phyloP scores from a whole-genome alignment of 768 basidiomycete species.

The Podaxis mareebaensis region DNA sequence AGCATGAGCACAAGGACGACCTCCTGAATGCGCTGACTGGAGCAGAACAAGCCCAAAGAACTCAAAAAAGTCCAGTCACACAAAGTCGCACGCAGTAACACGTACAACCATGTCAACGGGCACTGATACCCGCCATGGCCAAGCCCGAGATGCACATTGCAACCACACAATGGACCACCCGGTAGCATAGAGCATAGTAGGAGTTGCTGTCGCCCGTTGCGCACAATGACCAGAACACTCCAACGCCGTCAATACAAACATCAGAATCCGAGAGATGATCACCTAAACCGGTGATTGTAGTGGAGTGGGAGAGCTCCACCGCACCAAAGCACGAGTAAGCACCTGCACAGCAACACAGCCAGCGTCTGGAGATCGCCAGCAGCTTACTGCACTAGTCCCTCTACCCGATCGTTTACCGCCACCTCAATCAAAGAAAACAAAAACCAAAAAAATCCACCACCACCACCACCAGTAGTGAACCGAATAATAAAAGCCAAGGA shows the following conservation, averaged over 20 bases:
- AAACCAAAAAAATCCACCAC: constrained; percentile 2
- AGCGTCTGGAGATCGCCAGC: not conserved
- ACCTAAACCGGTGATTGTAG: not conserved
- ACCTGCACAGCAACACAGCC: not conserved
- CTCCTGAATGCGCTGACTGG: not conserved
- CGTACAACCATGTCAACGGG: not conserved
- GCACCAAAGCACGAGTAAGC: not conserved
- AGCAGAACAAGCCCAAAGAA: not conserved
- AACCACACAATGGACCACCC: not conserved
- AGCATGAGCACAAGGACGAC: not conserved
- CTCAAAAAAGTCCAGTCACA: not conserved
- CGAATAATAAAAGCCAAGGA: constrained; percentile 9
- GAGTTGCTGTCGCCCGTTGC: not conserved
- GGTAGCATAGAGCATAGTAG: not conserved
- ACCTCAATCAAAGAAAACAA: not conserved
- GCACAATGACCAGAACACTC: not conserved
- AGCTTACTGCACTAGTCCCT: not conserved
- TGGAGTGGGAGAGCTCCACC: not conserved
- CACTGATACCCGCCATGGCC: not conserved
- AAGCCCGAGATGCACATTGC: not conserved
- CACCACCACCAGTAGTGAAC: not conserved
- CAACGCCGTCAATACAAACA: not conserved
- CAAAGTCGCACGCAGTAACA: not conserved
- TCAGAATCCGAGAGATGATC: not conserved
- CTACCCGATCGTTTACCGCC: not conserved